These are phyloP conservation scores for Wickerhamomyces silvicola DNA, from an alignment of 805 yeast species.

Conservation along the genomic window DNA sequence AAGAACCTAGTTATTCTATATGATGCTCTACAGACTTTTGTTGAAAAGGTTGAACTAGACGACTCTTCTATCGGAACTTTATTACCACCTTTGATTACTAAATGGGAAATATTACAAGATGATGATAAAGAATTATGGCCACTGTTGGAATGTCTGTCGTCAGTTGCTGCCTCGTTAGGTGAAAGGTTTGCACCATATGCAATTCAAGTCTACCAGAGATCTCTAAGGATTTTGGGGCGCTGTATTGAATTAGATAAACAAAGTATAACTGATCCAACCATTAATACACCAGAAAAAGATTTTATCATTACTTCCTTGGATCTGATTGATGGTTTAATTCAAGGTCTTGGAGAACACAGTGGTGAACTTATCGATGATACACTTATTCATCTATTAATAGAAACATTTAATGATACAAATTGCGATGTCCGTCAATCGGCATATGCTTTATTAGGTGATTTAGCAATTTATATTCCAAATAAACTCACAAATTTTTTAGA, in stretches of 20 bases:
- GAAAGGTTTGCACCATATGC: constrained; percentile 86
- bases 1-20: constrained; percentile 76
- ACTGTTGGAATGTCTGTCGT: constrained; percentile 84
- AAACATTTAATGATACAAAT: constrained; percentile 66
- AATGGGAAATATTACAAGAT: constrained; percentile 74
- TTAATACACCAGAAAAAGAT: constrained; percentile 81
- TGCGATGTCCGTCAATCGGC: constrained; percentile 93
- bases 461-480: constrained; percentile 51
- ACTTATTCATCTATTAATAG: constrained; percentile 55
- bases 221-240: constrained; percentile 58
- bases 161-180: constrained; percentile 83
- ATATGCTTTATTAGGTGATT: constrained; percentile 85
- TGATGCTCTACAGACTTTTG: constrained; percentile 87
- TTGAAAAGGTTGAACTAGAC: constrained; percentile 60
- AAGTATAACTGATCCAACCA: constrained; percentile 56
- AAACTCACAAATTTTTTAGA: constrained; percentile 34
- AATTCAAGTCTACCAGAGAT: constrained; percentile 74
- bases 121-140: constrained; percentile 88
- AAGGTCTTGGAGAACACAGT: constrained; percentile 69
- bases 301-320: constrained; percentile 86
- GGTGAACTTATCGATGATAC: constrained; percentile 45
- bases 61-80: constrained; percentile 53
- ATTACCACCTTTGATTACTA: constrained; percentile 73
- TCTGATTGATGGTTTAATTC: constrained; percentile 85
- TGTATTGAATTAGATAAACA: constrained; percentile 64